Evolutionary conservation across 176 grass and related monocot genomes (phyloP), one percentile per base, ranked within the genome.

Genomic region (Hsuehochloa calcarea): DNA sequence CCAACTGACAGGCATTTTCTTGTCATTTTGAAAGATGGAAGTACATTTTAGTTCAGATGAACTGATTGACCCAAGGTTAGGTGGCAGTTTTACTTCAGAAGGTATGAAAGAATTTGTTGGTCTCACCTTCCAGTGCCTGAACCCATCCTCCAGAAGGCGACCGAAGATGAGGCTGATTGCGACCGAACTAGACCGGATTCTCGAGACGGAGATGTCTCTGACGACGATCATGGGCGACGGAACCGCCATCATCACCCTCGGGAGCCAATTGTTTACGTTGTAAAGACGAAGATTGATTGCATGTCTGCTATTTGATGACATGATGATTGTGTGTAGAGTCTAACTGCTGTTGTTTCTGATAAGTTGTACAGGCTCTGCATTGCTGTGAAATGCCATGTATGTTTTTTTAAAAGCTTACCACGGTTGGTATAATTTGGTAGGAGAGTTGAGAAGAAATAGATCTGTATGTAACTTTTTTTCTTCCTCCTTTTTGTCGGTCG

Each of bases 221-320:
- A 99, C 96, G 0, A 99, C 90, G 2, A 80, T 99, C 54, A 99
- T 99, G 91, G 96, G 96, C 1, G 96, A 99, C 0, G 96, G 96
- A 72, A 99, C 96, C 3, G 79, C 96, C 34, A 94, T 96, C 23
- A 87, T 99, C 50, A 99, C 96, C 38, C 93, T 99, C 0, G 96
- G 96, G 72, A 99, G 96, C 88, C 93, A 95, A 56, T 84, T 99
- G 71, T 99, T 99, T 87, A 96, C 90, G 6, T 93, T 86, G 17
- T 87, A 78, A 92, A 87, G 72, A 63, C 1, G 34, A 51, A 66
- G 34, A 87, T 69, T 80, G 80, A 68, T 87, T 90, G 20, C 89
- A 90, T 90, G 85, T 90, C 89, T 84, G 75, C 69, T 90, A 84
- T 90, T 90, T 87, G 74, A 84, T 87, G 89, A 87, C 85, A 90